Conservation (phyloP, 257 asterid genomes). For the Solanum megistacrolobum region DNA sequence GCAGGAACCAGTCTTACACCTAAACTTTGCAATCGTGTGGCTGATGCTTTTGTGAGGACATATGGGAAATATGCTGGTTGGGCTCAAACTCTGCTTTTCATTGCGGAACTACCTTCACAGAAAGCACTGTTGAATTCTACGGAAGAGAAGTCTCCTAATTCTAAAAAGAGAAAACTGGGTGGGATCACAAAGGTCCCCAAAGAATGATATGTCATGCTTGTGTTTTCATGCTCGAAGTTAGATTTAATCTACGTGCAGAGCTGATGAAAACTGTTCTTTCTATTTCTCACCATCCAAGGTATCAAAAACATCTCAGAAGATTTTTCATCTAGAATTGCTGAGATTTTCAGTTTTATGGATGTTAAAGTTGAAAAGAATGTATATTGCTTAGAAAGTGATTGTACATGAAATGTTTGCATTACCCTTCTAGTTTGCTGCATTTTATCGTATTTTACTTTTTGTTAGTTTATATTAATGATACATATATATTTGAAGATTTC, state of each 20-base stretch:
- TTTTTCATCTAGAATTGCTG: background rate
- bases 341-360: background rate
- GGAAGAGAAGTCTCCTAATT: conserved; percentile 17
- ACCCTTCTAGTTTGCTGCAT: background rate
- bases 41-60: conserved; percentile 77
- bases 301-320: background rate
- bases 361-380: background rate
- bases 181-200: background rate
- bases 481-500: background rate
- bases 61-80: conserved; percentile 98
- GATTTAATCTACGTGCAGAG: background rate
- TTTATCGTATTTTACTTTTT: background rate
- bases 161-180: conserved; percentile 12
- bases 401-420: background rate
- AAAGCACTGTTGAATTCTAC: conserved; percentile 40
- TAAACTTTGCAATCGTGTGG: conserved; percentile 43
- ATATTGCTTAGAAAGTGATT: background rate
- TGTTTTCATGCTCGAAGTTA: background rate
- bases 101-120: conserved; percentile 90
- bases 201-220: background rate
- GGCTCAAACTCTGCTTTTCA: conserved; percentile 97
- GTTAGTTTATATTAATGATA: background rate
- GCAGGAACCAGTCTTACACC: conserved; percentile 72
- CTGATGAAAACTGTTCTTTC: background rate
- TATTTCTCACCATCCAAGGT: background rate